These are phyloP conservation scores for Cryptococcus sp. DNA, from an alignment of 1,284 basidiomycete genomes.

Conservation along the genomic window DNA sequence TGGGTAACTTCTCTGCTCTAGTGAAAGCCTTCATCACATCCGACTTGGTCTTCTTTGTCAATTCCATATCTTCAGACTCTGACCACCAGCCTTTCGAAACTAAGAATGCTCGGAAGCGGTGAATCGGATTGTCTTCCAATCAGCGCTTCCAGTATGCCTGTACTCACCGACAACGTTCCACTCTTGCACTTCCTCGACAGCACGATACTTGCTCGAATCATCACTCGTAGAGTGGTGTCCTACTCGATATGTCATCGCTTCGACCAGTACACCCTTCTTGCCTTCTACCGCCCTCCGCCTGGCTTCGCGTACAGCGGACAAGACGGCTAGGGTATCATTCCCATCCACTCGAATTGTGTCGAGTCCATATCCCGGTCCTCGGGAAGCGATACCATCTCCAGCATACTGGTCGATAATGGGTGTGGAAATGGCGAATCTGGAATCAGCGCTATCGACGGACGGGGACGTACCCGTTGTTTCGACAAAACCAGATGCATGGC, in stretches of 20 bases:
- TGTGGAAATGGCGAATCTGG: slow-evolving; percentile 92
- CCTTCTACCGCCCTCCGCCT: slow-evolving; percentile 69
- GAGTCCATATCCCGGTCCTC: slow-evolving; percentile 90
- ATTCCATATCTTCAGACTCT: slow-evolving; percentile 64
- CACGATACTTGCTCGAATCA: slow-evolving; percentile 85
- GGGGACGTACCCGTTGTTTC: slow-evolving; percentile 47
- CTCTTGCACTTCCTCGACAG: slow-evolving; percentile 78
- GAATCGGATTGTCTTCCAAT: slow-evolving; percentile 70
- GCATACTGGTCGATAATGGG: slow-evolving; percentile 83
- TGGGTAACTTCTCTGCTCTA: slow-evolving; percentile 66
- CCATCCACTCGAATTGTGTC: slow-evolving; percentile 89
- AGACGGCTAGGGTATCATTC: slow-evolving; percentile 85
- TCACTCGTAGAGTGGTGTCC: slow-evolving; percentile 95
- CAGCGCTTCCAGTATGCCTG: neutral
- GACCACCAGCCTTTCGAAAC: slow-evolving; percentile 84
- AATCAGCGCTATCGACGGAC: slow-evolving; percentile 59
- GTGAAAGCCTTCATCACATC: slow-evolving; percentile 75
- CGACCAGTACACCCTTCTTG: slow-evolving; percentile 78
- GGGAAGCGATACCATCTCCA: slow-evolving; percentile 87
- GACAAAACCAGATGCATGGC: slow-evolving; percentile 43
- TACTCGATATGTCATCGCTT: slow-evolving; percentile 89
- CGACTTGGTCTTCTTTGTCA: slow-evolving; percentile 64
- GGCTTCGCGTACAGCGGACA: slow-evolving; percentile 75
- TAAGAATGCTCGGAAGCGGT: slow-evolving; percentile 76
- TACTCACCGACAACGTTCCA: slow-evolving; percentile 62